Evolutionary conservation across 306 rosid genomes (phyloP).

Genomic region (Amphicarpaea edgeworthii): DNA sequence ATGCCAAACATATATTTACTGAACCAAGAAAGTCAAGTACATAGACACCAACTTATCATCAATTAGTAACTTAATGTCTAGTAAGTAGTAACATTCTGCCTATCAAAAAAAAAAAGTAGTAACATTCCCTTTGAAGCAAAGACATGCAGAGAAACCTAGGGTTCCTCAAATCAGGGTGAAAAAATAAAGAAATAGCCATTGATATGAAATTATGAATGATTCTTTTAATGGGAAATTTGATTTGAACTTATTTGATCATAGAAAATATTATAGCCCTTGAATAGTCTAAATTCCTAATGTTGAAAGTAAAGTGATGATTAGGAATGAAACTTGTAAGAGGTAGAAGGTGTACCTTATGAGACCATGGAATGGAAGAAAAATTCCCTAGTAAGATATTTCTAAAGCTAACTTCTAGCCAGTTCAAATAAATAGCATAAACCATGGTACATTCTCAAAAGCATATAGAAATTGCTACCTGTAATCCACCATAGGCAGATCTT

Average conservation of each 20-base stretch:
- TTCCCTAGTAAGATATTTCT: conserved; percentile 36
- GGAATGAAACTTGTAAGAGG: conserved; percentile 1
- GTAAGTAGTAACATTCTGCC: too few relatives aligned
- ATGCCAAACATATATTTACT: conserved; percentile 17
- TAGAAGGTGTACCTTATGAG: not conserved
- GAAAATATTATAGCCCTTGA: conserved; percentile 23
- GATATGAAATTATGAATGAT: conserved; percentile 33
- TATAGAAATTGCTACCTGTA: conserved; percentile 70
- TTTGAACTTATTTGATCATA: conserved; percentile 6
- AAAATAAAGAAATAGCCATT: conserved; percentile 17
- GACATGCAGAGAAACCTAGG: conserved; percentile 19
- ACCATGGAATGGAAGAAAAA: not conserved
- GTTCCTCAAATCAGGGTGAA: conserved; percentile 17
- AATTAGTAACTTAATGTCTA: not conserved
- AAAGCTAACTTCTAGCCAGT: conserved; percentile 33
- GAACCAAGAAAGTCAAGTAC: conserved; percentile 24
- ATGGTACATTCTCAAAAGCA: conserved; percentile 26
- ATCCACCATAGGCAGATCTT: conserved; percentile 70
- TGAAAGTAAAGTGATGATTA: conserved; percentile 10
- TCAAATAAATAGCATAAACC: conserved; percentile 28
- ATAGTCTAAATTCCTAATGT: conserved; percentile 4
- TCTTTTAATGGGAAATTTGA: not conserved
- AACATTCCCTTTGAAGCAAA: conserved; percentile 33
- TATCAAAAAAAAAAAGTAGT: too few relatives aligned
- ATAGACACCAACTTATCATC: conserved; percentile 20